Base-by-base conservation (phyloP, 805 yeast species). In the Saccharomycopsis javanensis region DNA sequence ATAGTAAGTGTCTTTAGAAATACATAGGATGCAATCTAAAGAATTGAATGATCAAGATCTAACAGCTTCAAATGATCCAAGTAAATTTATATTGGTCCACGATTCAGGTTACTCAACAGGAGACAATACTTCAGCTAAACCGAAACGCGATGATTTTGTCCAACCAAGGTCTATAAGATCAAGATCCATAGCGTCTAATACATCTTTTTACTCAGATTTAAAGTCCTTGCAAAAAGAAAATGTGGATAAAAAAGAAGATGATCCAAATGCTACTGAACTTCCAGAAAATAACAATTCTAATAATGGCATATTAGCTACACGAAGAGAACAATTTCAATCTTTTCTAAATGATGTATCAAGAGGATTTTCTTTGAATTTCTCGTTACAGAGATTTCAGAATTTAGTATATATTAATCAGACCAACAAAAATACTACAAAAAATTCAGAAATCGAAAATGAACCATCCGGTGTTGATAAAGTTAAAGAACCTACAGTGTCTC, bases 381-480 rank as follows among this genome's bases (percentile, higher is more conserved):
- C 86, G 1, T 67, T 80, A 6, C 81, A 78, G 46, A 63, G 83
- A 42, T 72, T 81, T 51, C 82, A 79, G 33, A 42, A 42, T 23
- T 42, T 42, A 25, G 48, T 42, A 11, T 57, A 57, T 35, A 35
- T 56, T 10, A 52, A 56, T 46, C 33, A 52, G 27, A 48, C 45
- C 18, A 54, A 31, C 6, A 34, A 31, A 23, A 31, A 38, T 25
- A 54, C 30, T 46, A 34, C 1, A 7, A 20, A 5, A n/a, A 28
- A 4, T 15, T 16, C 28, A 20, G 54, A 28, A 6, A 18, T 50
- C 5, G 35, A 45, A 31, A 33, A 51, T 30, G 86, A 79, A 61
- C 85, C 86, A 0, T 75, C 70, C n/a, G 84, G 82, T 0, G 79
- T 81, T 15, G 73, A 71, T 11, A 71, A 72, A 4, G 79, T 82